Percentiles rank a stretch among this genome's conserved stretches.
These are phyloP conservation scores for Huntiella abstrusa DNA, from an alignment of 2,329 filamentous ascomycete genomes.

Conservation along the genomic window DNA sequence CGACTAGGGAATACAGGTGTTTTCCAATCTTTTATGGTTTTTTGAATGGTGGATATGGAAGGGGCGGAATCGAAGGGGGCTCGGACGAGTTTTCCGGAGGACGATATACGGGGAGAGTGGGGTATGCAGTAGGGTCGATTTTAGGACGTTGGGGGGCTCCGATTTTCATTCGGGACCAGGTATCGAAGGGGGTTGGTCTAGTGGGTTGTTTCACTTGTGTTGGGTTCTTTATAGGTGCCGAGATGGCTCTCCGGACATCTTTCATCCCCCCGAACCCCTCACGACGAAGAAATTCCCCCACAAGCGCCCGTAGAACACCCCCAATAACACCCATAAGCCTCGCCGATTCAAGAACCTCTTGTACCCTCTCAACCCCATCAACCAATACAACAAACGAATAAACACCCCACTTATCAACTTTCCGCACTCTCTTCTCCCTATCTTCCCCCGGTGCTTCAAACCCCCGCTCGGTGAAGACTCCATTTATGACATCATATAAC, in stretches of 20 bases:
- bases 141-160: conserved; percentile 1
- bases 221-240: too few species aligned
- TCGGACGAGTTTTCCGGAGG: conserved; percentile 8
- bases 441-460: conserved; percentile 47
- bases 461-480: conserved; percentile 52
- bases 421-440: conserved; percentile 29
- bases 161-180: conserved; percentile 20
- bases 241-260: too few species aligned
- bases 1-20: conserved; percentile 53
- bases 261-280: conserved; percentile 13
- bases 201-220: background rate
- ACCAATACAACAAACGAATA: conserved; percentile 52
- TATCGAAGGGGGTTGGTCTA: conserved; percentile 18
- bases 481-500: conserved; percentile 63
- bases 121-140: conserved; percentile 3
- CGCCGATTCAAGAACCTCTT: conserved; percentile 1
- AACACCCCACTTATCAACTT: conserved; percentile 71
- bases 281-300: conserved; percentile 55
- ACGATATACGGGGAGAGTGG: conserved; percentile 3
- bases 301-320: conserved; percentile 48
- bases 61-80: conserved; percentile 10
- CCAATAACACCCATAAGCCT: conserved; percentile 14
- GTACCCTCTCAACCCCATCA: background rate
- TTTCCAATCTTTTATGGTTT: conserved; percentile 51
- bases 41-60: conserved; percentile 12